Percentiles rank a stretch among this genome's conserved stretches.
phyloP scores from a whole-genome alignment of 345 rosid genomes.

The Rhizophora mangle region DNA sequence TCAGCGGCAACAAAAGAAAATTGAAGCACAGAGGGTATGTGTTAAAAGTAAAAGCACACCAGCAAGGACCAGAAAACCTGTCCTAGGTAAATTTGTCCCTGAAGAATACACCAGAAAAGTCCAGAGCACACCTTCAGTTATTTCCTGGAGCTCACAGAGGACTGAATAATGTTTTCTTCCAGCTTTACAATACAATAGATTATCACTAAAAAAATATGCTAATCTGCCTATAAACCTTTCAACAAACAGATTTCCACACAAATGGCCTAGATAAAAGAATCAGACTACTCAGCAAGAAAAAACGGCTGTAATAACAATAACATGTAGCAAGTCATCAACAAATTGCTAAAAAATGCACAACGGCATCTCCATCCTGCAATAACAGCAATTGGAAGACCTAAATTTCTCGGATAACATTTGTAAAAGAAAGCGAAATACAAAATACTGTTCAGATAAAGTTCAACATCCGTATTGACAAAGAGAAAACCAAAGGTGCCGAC shows the following conservation, averaged over 20 bases:
- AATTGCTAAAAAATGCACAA: not conserved
- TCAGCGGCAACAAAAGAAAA: not conserved
- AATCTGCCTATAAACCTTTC: not conserved
- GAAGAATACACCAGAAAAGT: not conserved
- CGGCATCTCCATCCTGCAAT: not conserved
- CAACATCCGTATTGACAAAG: not conserved
- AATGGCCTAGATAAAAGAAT: not conserved
- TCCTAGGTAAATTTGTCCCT: not conserved
- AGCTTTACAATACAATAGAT: not conserved
- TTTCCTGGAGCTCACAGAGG: not conserved
- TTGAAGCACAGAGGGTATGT: not conserved
- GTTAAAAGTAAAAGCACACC: not conserved
- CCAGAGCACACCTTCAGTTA: not conserved
- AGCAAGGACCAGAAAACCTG: not conserved
- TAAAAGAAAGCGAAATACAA: not conserved
- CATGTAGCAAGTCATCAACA: not conserved
- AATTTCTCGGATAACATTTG: not conserved
- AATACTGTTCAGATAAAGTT: not conserved
- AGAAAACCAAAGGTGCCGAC: not conserved
- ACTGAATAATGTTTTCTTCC: not conserved
- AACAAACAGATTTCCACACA: not conserved
- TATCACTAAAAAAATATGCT: not conserved
- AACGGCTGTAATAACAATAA: not conserved
- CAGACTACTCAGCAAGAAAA: not conserved
- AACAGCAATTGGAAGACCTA: not conserved